Base-by-base conservation (phyloP, 306 rosid species). In the Sphenostylis stenocarpa region DNA sequence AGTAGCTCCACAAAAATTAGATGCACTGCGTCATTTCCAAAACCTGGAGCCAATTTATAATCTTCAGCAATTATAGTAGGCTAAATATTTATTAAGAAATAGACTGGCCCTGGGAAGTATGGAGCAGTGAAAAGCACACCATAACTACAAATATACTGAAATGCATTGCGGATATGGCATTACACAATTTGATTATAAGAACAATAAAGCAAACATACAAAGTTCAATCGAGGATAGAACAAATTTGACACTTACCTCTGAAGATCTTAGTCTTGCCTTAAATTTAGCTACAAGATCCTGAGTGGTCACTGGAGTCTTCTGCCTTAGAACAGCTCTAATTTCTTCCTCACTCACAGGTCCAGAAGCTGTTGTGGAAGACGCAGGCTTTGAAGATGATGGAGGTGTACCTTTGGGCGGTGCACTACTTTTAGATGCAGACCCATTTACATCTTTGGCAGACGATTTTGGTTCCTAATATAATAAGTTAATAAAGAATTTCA, bases 251-350 rank as follows among this genome's bases (percentile, higher is more conserved):
- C 85, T 70, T 84, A 92, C 97, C 97, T 89, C 96, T 0, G 81
- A 67, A 36, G 73, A 73, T 87, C 88, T 85, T 41, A 95, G 73
- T 67, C 98, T 88, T 56, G 95, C 96, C 86, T 84, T 92, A 77
- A 95, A 95, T 82, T 82, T 95, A 43, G 91, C 93, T 41, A 95
- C 97, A 74, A 95, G 97, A 84, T 90, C 98, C 82, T 89, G 95
- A 6, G 97, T 92, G 26, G 97, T 95, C 76, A 95, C 90, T 26
- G 93, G 97, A 45, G 92, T 88, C 83, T 83, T 88, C 68, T 92
- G 97, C 84, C 80, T 76, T 72, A 95, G 80, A 74, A 95, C 91
- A 64, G 97, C 92, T 87, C 92, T 86, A 45, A 92, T 95, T 87
- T 95, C 97, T 77, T 92, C 97, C 84, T 92, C 97, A 7, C 90